Evolutionary conservation across 768 basidiomycete genomes (phyloP).

Genomic region (Lactarius tabidus): DNA sequence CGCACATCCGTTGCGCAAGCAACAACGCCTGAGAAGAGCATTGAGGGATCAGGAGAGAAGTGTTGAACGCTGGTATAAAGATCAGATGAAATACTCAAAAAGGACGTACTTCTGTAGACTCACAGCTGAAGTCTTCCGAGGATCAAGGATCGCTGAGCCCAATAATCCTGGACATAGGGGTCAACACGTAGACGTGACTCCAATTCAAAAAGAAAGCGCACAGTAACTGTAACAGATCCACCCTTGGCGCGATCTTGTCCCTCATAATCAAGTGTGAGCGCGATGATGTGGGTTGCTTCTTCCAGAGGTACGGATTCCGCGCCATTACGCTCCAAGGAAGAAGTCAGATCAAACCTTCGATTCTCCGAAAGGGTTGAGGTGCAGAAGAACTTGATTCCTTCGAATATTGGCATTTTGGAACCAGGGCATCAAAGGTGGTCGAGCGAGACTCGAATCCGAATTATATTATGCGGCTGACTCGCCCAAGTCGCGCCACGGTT

Average conservation of each 20-base stretch:
- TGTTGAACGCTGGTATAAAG: slow-evolving; percentile 31
- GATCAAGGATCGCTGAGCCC: slow-evolving; percentile 24
- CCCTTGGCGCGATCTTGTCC: slow-evolving; percentile 15
- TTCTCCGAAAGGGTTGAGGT: slow-evolving; percentile 17
- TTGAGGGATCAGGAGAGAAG: slow-evolving; percentile 73
- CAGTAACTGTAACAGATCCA: slow-evolving; percentile 19
- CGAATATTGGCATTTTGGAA: slow-evolving; percentile 22
- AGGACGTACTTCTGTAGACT: not conserved
- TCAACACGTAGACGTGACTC: not conserved
- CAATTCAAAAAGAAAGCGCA: not conserved
- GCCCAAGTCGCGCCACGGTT: not conserved
- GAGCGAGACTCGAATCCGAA: not conserved
- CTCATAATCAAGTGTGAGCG: slow-evolving; percentile 19
- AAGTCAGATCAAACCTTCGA: slow-evolving; percentile 9
- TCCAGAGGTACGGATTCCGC: slow-evolving; percentile 6
- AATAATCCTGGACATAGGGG: slow-evolving; percentile 12
- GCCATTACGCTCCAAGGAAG: slow-evolving; percentile 20
- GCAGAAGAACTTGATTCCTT: slow-evolving; percentile 21
- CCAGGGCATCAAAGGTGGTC: not conserved
- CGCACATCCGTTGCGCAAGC: slow-evolving; percentile 66
- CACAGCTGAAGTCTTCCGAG: slow-evolving; percentile 22
- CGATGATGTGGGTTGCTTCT: slow-evolving; percentile 24
- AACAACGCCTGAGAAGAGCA: slow-evolving; percentile 81
- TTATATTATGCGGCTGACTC: not conserved
- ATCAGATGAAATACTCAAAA: not conserved